Base-by-base conservation (phyloP, 148 eudicot species). In the Cornus florida region DNA sequence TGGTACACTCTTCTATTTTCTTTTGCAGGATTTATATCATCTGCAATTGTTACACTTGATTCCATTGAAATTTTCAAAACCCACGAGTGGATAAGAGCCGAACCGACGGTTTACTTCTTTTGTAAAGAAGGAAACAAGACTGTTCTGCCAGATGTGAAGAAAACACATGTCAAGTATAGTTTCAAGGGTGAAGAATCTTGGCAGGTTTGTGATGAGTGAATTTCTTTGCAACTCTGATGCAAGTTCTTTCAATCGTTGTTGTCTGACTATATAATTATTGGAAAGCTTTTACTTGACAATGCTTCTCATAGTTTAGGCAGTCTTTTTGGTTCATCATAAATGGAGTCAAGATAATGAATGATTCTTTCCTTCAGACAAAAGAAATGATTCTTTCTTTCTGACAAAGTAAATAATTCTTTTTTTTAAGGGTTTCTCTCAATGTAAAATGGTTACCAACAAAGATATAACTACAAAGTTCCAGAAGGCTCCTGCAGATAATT, bases 181-280 rank as follows among this genome's bases (percentile, higher is more conserved):
- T 91, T 91, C 78, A 89, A 82, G 75, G 92, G 90, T 59, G 87
- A 88, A 88, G 94, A 91, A 76, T 91, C 94, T 73, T 91, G 92
- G 92, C 94, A 91, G 94, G 94, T 91, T 75, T 65, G 82, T 10
- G 38, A 33, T 32, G 35, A 75, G 64, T 64, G 57, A 67, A 23
- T 67, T 48, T 33, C n/a, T 65, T 56, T 35, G 33, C 6, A 65
- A 43, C 12, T 43, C 48, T 43, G 48, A 43, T 43, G 48, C 8
- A 6, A 7, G 59, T 12, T 12, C 59, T 53, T 53, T 11, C 19
- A 53, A 53, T 53, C 7, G 19, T 17, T 53, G 17, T 53, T 53
- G 2, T 53, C 19, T 41, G 39, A 16, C 64, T 38, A 11, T 9
- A 71, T 32, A 78, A 38, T 60, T 59, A 72, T 33, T 57, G 33